Base-by-base conservation (phyloP, 1,139 yeast genomes). In the Lodderomyces theae region DNA sequence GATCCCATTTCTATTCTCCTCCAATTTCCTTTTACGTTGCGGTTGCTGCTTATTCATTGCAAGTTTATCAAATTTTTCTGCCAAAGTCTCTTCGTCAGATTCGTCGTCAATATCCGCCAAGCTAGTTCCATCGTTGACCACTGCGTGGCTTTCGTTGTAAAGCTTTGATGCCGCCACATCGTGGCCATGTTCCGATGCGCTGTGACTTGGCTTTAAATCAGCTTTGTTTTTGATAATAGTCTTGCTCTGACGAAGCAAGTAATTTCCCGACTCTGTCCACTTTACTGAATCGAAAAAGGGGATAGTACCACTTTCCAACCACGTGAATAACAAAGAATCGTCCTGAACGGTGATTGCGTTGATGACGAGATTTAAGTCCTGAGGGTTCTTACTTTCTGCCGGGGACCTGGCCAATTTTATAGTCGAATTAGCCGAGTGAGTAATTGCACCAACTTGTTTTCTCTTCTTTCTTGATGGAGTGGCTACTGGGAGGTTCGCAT, bases 251-350 rank as follows among this genome's bases (percentile, higher is more conserved):
- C 47, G 47, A 9, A 71, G 46, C 19, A 39, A 17, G n/a, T 50
- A 47, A 4, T 52, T 49, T 1, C 64, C 60, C 8, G 58, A 52
- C 18, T 69, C 76, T 12, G 63, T 41, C 85, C 90, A 82, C 42
- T 65, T 64, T 18, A 82, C 50, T 4, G 72, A 64, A 42, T 85
- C 90, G 55, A 86, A 83, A 40, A 72, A 74, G 12, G 92, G 83
- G 12, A 79, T 63, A 16, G 74, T 71, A 7, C 85, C 84, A 47
- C 77, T 79, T 58, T 88, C 95, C 38, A 84, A 63, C 95, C 96
- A 89, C 1, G 82, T 64, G 22, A 81, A 58, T 13, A 69, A 61
- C 21, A 87, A 48, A 12, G 61, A 50, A 35, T 66, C 71, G 37
- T 65, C 62, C 17, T 65, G 64, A 8, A 72, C 57, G 16, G 69